Base-by-base conservation (phyloP, 192 early-diverging fungal genomes). In the Umbelopsis sp. region DNA sequence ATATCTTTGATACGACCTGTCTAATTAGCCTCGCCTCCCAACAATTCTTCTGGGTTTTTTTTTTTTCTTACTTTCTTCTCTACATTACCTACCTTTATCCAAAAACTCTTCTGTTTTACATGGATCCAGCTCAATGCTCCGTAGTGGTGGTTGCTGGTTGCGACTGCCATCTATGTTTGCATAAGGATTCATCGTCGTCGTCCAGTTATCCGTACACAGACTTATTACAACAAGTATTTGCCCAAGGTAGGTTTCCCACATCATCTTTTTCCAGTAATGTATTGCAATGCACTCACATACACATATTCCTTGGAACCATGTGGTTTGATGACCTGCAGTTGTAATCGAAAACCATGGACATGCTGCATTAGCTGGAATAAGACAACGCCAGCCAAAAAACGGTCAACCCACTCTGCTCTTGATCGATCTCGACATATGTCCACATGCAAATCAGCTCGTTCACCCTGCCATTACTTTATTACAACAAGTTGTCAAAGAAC, bases 71-170 rank as follows among this genome's bases (percentile, higher is more conserved):
- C n/a, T 48, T 51, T 51, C n/a, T 69, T 16, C 33, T 8, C 27
- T 51, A 25, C 1, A 30, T 25, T 23, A 16, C 7, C 2, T 23
- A 30, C 61, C 2, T 64, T 23, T 33, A 23, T 41, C 53, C 23
- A 8, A 53, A 27, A 10, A 53, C 1, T 25, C 2, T n/a, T 37
- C 27, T 61, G 16, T 61, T 25, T 35, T 61, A 61, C 18, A 61
- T 61, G 55, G 55, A 67, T 46, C 45, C 66, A 41, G 68, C 25
- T 21, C 68, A 70, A 55, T 70, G 68, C 33, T 55, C 41, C 20
- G 49, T 70, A 11, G 44, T 70, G 4, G 68, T 70, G 4, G 37
- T 70, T 21, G 53, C 49, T 46, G 68, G 51, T 22, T 55, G 41
- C 51, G 68, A 70, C 30, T 61, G 55, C 33, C 55, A 25, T 61